Percentiles rank a stretch among this genome's conserved stretches.
phyloP scores from a whole-genome alignment of 106 monocot genomes.

The Apostasia shenzhenica region DNA sequence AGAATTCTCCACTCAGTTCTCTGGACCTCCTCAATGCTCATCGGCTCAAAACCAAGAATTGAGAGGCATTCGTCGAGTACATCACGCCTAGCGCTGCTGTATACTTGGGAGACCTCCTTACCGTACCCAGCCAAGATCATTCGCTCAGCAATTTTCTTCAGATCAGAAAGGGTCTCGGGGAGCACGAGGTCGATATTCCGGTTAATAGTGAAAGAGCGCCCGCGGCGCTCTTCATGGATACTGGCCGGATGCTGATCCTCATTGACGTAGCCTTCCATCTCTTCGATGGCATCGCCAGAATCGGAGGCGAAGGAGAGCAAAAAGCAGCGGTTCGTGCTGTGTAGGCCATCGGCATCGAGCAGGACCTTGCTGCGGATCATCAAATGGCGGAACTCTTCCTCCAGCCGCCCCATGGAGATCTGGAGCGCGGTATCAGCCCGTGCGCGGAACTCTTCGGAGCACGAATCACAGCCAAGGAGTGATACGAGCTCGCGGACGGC shows the following conservation, averaged over 20 bases:
- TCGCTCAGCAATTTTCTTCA: constrained; percentile 41
- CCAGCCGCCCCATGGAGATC: constrained; percentile 55
- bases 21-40: constrained; percentile 86
- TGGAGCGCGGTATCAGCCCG: constrained; percentile 61
- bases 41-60: constrained; percentile 45
- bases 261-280: constrained; percentile 5
- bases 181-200: constrained; percentile 23
- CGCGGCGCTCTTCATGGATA: not conserved
- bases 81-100: constrained; percentile 45
- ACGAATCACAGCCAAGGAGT: constrained; percentile 8
- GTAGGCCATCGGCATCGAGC: constrained; percentile 35
- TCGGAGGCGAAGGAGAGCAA: constrained; percentile 22
- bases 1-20: constrained; percentile 46
- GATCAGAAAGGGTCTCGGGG: constrained; percentile 26
- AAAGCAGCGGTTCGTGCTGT: constrained; percentile 14
- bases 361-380: constrained; percentile 44
- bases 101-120: constrained; percentile 62
- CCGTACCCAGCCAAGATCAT: constrained; percentile 60
- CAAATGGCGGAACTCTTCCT: constrained; percentile 72
- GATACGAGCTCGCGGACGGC: constrained; percentile 54
- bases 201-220: constrained; percentile 18
- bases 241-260: constrained; percentile 5
- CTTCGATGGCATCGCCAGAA: constrained; percentile 11
- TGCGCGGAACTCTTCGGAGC: constrained; percentile 3
- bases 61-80: constrained; percentile 55